These are phyloP conservation scores for Ascochyta rabiei DNA, from an alignment of 2,329 filamentous ascomycete species.

Conservation along the genomic window DNA sequence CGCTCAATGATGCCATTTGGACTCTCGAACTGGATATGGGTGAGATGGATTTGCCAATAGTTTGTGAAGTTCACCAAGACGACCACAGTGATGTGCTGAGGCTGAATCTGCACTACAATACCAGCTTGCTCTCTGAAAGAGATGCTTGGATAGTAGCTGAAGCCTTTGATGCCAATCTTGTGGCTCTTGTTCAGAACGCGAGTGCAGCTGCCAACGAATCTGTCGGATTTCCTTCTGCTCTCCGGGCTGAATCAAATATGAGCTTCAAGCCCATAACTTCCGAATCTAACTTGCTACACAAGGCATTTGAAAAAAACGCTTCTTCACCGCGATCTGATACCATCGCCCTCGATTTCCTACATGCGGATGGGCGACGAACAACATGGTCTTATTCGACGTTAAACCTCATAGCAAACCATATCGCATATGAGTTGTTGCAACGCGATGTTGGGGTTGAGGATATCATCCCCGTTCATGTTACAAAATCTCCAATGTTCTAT, in stretches of 20 bases:
- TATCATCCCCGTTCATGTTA: constrained; percentile 44
- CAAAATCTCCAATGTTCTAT: constrained; percentile 45
- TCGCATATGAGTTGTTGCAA: constrained; percentile 40
- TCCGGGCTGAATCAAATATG: constrained; percentile 37
- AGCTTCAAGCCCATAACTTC: constrained; percentile 17
- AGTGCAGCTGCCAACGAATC: constrained; percentile 30
- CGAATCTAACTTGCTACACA: constrained; percentile 39
- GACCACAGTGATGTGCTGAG: constrained; percentile 58
- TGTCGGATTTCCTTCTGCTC: constrained; percentile 23
- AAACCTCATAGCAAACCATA: constrained; percentile 40
- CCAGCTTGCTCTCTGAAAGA: constrained; percentile 30
- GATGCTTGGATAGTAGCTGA: constrained; percentile 38
- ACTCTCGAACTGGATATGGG: constrained; percentile 57
- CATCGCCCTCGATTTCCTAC: constrained; percentile 49
- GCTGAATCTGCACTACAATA: constrained; percentile 66
- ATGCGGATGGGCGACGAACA: constrained; percentile 35
- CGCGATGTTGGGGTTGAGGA: constrained; percentile 36
- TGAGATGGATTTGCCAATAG: constrained; percentile 76
- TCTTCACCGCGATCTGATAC: constrained; percentile 23
- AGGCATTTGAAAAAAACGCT: constrained; percentile 48
- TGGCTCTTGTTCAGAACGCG: constrained; percentile 31
- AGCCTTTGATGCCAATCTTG: constrained; percentile 36
- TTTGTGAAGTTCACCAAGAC: constrained; percentile 74
- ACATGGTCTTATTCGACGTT: constrained; percentile 44
- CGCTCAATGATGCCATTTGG: constrained; percentile 59